These are phyloP conservation scores for Hemisphaericaspora subhashii DNA, from an alignment of 1,139 yeast genomes.

Conservation along the genomic window DNA sequence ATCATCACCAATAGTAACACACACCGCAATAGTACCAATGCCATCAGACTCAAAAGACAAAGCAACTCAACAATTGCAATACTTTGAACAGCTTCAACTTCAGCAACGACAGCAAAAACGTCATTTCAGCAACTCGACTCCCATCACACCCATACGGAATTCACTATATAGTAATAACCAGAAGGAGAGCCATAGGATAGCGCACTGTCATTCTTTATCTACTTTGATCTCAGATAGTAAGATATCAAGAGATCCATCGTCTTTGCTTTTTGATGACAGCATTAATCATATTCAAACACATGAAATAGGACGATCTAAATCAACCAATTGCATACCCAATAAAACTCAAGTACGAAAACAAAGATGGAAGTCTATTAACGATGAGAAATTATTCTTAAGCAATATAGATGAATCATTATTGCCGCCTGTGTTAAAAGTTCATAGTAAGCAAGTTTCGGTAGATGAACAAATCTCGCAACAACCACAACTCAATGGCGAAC, in stretches of 20 bases:
- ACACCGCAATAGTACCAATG: neutral
- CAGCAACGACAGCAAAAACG: neutral
- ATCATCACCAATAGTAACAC: neutral
- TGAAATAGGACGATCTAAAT: slow-evolving; percentile 22
- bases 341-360: slow-evolving; percentile 16
- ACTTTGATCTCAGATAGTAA: neutral
- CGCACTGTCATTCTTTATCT: slow-evolving; percentile 1
- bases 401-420: slow-evolving; percentile 33
- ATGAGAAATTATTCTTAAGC: slow-evolving; percentile 32
- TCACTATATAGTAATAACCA: slow-evolving; percentile 1
- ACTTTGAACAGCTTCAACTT: slow-evolving; percentile 1
- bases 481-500: neutral
- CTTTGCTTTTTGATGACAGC: slow-evolving; percentile 1
- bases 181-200: neutral
- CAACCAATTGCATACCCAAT: slow-evolving; percentile 22
- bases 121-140: neutral
- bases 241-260: slow-evolving; percentile 5
- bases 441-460: slow-evolving; percentile 6
- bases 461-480: slow-evolving; percentile 2
- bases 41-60: neutral
- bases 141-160: neutral
- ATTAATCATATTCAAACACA: neutral
- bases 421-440: slow-evolving; percentile 35
- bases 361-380: slow-evolving; percentile 31
- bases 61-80: neutral